Evolutionary conservation across 176 grass and related monocot species (phyloP), one percentile per base, ranked within the genome.

Genomic region (Bonia amplexicaulis): DNA sequence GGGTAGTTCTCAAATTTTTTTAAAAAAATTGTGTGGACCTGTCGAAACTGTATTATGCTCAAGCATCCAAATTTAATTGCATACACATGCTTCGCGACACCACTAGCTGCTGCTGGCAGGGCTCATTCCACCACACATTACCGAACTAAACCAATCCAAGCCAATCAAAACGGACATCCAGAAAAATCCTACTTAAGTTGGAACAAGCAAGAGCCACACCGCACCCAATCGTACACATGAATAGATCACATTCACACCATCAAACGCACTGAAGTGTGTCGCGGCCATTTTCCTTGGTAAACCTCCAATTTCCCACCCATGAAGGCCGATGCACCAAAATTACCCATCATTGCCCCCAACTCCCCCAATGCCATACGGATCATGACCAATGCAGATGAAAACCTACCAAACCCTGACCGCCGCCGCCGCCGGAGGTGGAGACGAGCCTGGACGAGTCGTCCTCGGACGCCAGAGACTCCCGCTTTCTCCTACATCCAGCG

Each of bases 371-470:
- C 4, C 26, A 75, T 45, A 51, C 51, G 69, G 65, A 78, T 87
- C 84, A 82, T 57, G n/a, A 42, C 13, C 16, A 81, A 74, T 44
- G 79, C 29, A 10, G 10, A 10, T 23, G 42, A 41, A 22, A 72
- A 88, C 71, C 7, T 85, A 97, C 94, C 90, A 91, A 84, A 86
- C 89, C 92, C 84, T 88, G 82, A 25, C 86, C 83, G 26, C 78
- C 78, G 69, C 57, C 72, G 15, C 19, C 88, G 67, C 85, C 76
- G 13, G 89, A 91, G n/a, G 90, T 94, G 57, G 95, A 92, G 60
- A 87, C 92, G 76, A 89, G 89, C 92, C 86, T 90, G 76, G 88
- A 89, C 23, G 92, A 91, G 64, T 97, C 94, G 14, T 94, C 95
- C 88, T 92, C 90, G 41, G 90, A 80, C n/a, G 85, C 76, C 0